Evolutionary conservation across 345 rosid species (phyloP).

Genomic region (Citrus cavaleriei): DNA sequence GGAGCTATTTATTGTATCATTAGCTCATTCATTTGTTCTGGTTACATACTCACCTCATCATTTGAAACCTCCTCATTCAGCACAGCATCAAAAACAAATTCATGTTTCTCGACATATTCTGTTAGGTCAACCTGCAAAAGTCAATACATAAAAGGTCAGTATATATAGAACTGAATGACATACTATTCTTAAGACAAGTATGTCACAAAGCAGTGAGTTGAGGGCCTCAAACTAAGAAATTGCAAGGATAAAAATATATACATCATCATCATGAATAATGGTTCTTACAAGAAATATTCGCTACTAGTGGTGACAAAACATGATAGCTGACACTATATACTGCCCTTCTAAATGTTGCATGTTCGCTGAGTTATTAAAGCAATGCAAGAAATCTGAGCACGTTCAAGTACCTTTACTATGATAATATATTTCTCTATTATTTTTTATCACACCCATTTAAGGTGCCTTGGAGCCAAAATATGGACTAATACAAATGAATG

Average conservation of each 20-base stretch:
- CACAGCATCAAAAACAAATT: constrained; percentile 92
- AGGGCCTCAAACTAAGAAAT: background rate
- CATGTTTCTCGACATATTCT: constrained; percentile 90
- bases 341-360: background rate
- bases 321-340: background rate
- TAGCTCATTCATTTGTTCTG: background rate
- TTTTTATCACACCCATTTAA: background rate
- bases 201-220: background rate
- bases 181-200: background rate
- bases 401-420: background rate
- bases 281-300: background rate
- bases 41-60: constrained; percentile 67
- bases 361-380: background rate
- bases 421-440: background rate
- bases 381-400: background rate
- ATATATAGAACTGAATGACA: background rate
- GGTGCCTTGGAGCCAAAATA: background rate
- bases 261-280: background rate
- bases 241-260: background rate
- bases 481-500: background rate
- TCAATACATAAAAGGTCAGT: constrained; percentile 10
- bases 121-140: constrained; percentile 90
- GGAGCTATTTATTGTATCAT: background rate
- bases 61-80: constrained; percentile 96
- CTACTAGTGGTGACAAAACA: constrained; percentile 1